These are phyloP conservation scores for Babesia bovis DNA, from an alignment of 169 alveolate genomes.

Conservation along the genomic window DNA sequence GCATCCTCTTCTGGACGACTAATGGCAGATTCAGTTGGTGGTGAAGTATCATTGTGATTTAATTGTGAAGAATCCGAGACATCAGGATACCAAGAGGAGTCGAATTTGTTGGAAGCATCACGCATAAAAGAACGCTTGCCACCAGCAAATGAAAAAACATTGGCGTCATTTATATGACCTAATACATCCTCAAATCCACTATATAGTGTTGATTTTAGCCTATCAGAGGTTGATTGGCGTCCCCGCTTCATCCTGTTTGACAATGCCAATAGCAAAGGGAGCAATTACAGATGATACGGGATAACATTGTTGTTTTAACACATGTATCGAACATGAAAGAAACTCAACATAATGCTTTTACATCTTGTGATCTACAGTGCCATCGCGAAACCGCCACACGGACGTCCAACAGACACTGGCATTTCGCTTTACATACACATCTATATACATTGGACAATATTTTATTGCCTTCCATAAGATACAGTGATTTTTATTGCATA, in stretches of 20 bases:
- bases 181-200: background rate
- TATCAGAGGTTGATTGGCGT: background rate
- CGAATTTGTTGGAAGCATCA: background rate
- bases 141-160: background rate
- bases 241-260: slow-evolving; percentile 21
- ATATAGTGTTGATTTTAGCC: background rate
- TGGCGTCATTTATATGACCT: background rate
- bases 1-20: background rate
- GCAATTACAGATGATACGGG: no score
- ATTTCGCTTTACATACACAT: no score
- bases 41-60: background rate
- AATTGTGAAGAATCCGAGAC: background rate
- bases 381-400: slow-evolving; percentile 3
- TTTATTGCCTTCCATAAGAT: no score
- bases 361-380: background rate
- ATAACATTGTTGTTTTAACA: no score
- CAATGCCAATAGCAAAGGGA: no score
- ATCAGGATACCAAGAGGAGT: background rate
- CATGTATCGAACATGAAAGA: no score
- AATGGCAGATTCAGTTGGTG: background rate
- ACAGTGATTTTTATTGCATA: no score
- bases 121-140: background rate
- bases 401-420: no score
- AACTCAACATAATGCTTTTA: background rate
- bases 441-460: no score